Evolutionary conservation across 495 filamentous ascomycete species (phyloP), one percentile per base, ranked within the genome.

Genomic region (Daldinia vernicosa): DNA sequence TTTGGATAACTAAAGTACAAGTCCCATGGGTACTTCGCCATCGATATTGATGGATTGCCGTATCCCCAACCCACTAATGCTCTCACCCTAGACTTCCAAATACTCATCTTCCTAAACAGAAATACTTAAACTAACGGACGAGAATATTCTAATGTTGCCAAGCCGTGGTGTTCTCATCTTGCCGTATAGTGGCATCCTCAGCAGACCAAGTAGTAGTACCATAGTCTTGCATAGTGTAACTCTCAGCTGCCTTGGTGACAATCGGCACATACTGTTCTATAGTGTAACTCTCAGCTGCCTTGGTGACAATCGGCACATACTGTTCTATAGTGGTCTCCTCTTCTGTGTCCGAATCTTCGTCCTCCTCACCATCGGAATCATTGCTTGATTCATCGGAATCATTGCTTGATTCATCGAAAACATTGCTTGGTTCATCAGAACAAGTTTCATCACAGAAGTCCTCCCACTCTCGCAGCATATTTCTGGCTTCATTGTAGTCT

Each of bases 401-500:
- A 32, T 17, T 26, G 45, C n/a, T 26, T 17, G 7, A 17, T 32
- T 28, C 9, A 7, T 32, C 30, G 30, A 7, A 32, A 32, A 8
- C 1, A 32, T 17, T 26, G 45, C n/a, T 26, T 17, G 7, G 7
- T 32, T 28, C 27, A 32, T 2, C 7, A 32, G 6, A 9, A 32
- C 30, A 32, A 32, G 6, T 8, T 9, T 32, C 30, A 8, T 32
- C 7, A 2, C 7, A 32, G 9, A 32, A 32, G 30, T 32, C 30
- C 30, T 32, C 24, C 63, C 63, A 66, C 32, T 59, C 63, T 2
- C 30, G 8, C 4, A 66, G 15, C 63, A 66, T 59, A 0, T 17
- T 24, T 1, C 28, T 7, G 30, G 63, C 63, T 22, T 66, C 55
- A 8, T 53, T 14, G 14, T 17, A 15, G 32, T 11, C 14, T 3